phyloP scores from a whole-genome alignment of 2,329 filamentous ascomycete genomes.

The Tolypocladium paradoxum region DNA sequence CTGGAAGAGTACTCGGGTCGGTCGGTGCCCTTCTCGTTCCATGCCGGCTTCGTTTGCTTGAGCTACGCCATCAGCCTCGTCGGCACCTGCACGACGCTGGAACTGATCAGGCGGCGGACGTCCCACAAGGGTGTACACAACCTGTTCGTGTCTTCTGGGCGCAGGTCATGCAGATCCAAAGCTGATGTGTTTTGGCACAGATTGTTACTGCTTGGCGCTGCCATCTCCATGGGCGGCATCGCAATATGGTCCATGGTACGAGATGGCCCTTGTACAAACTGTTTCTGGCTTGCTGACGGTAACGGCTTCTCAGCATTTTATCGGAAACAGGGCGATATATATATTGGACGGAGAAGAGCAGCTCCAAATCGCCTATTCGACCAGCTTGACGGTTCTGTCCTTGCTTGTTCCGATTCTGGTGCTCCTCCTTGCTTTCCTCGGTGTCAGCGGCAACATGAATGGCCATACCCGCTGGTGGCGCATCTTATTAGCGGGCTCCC shows the following conservation, averaged over 20 bases:
- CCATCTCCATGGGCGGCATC: slow-evolving; percentile 63
- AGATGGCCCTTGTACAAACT: not conserved
- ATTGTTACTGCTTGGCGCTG: slow-evolving; percentile 51
- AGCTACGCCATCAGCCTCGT: slow-evolving; percentile 69
- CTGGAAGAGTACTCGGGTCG: slow-evolving; percentile 30
- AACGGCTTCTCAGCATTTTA: slow-evolving; percentile 24
- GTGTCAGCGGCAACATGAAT: slow-evolving; percentile 42
- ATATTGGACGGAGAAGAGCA: slow-evolving; percentile 49
- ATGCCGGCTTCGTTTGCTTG: slow-evolving; percentile 54
- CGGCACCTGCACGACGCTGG: slow-evolving; percentile 69
- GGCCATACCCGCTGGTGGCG: slow-evolving; percentile 45
- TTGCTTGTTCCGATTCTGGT: slow-evolving; percentile 70
- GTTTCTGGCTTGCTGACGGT: not conserved
- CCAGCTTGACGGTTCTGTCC: slow-evolving; percentile 60
- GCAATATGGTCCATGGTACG: slow-evolving; percentile 61
- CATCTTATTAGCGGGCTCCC: slow-evolving; percentile 49
- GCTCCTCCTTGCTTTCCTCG: slow-evolving; percentile 61
- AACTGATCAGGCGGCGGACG: slow-evolving; percentile 68
- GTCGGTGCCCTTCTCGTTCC: slow-evolving; percentile 38
- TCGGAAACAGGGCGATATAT: slow-evolving; percentile 68
- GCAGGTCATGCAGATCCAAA: not conserved
- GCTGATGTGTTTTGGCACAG: slow-evolving; percentile 21
- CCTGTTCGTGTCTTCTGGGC: slow-evolving; percentile 36
- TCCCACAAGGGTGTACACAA: slow-evolving; percentile 58
- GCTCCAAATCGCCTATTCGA: slow-evolving; percentile 63